These are phyloP conservation scores for Borealophlyctis nickersoniae DNA, from an alignment of 192 early-diverging fungal species.

Conservation along the genomic window DNA sequence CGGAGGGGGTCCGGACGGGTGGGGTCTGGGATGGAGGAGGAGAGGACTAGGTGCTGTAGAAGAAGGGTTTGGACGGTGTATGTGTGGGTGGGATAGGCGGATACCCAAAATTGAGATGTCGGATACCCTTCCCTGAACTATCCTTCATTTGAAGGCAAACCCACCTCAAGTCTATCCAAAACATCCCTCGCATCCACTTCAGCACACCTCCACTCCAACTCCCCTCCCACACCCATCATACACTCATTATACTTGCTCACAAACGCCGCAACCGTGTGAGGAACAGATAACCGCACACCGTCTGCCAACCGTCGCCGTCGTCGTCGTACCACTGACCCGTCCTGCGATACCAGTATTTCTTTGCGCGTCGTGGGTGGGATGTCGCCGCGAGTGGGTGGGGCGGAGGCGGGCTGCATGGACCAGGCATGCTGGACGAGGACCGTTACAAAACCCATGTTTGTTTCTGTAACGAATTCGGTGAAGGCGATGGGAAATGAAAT, in stretches of 20 bases:
- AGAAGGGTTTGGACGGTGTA: too few relatives aligned
- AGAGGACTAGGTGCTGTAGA: constrained; percentile 1
- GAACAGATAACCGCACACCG: not conserved
- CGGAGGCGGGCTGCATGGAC: constrained; percentile 33
- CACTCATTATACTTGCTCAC: not conserved
- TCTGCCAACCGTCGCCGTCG: not conserved
- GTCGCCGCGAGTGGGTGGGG: not conserved
- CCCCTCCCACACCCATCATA: too few relatives aligned
- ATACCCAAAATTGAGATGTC: not conserved
- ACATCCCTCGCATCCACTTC: not conserved
- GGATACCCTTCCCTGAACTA: not conserved
- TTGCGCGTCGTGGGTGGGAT: not conserved
- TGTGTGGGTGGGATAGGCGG: too few relatives aligned
- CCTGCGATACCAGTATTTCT: not conserved
- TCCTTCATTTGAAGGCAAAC: not conserved
- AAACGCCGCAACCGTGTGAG: not conserved
- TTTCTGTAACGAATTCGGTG: too few relatives aligned
- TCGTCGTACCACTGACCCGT: not conserved
- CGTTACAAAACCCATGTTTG: constrained; percentile 26
- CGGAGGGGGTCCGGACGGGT: not conserved
- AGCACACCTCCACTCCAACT: not conserved
- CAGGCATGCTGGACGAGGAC: constrained; percentile 33
- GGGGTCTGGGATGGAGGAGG: not conserved
- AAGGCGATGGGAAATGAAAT: too few relatives aligned
- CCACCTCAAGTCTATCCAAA: not conserved